Evolutionary conservation across 345 rosid species (phyloP).

Genomic region (Eucalyptus pauciflora): DNA sequence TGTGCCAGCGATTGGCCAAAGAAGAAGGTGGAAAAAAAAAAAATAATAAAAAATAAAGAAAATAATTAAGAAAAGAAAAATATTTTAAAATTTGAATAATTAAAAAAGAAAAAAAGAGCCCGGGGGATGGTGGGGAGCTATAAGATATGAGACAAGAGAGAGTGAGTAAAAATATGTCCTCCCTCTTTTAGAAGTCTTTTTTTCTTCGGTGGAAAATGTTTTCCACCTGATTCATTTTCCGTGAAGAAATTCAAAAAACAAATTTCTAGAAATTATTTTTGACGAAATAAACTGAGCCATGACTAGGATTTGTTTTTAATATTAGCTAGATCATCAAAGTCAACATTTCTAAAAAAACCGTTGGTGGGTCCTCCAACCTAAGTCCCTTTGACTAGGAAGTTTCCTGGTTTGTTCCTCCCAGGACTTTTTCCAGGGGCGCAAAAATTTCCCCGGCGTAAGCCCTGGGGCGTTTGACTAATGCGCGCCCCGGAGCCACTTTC

Average conservation of each 20-base stretch:
- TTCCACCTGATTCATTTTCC: fast-evolving
- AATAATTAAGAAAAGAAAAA: no score
- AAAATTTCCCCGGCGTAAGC: background rate
- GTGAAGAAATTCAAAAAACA: fast-evolving
- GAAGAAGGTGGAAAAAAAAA: no score
- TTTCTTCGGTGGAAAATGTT: fast-evolving
- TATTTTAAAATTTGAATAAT: no score
- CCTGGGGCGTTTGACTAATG: background rate
- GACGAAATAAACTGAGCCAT: fast-evolving
- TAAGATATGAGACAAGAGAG: no score
- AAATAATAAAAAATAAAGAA: no score
- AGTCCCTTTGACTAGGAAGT: background rate
- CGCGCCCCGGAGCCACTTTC: background rate
- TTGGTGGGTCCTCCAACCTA: background rate
- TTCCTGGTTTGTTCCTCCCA: background rate
- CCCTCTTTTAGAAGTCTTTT: no score
- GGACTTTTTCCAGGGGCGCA: background rate
- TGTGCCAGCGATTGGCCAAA: no score
- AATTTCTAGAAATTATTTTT: no score
- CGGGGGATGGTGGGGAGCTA: no score
- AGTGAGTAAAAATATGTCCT: no score
- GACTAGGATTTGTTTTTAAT: background rate
- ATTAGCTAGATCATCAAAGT: background rate
- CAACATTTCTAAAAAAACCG: background rate
- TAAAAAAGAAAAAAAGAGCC: no score